Base-by-base conservation (phyloP, 768 basidiomycete species). In the Tephrocybe sp. region DNA sequence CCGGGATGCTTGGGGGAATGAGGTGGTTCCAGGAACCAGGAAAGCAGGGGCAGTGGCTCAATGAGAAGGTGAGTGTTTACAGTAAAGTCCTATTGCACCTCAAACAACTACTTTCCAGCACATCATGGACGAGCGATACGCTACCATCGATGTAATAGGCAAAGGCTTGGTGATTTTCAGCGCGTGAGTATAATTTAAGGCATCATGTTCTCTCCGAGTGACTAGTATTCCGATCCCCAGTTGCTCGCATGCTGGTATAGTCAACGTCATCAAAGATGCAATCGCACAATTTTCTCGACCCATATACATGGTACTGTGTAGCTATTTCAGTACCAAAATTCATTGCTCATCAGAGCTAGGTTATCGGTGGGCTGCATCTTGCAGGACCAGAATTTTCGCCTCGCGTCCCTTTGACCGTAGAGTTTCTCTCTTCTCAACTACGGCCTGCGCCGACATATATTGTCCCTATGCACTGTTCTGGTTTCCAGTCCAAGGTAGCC, bases 391-490 rank as follows among this genome's bases (percentile, higher is more conserved):
- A 89, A 52, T 73, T 83, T 15, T 70, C 70, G 9, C 67, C 75
- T 19, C 82, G 88, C 40, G 82, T 91, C 46, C 72, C 72, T 1
- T 79, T 79, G 9, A 93, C 91, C 0, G 79, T 91, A 44, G 65
- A 84, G 11, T 91, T 88, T 64, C 67, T 93, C 27, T 75, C 84
- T 0, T 67, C 73, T n/a, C 58, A 75, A 45, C 66, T 91, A 24
- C 62, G 69, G 6, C 88, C 89, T 10, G 64, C 80, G 0, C 88
- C 88, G 1, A 75, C 73, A 1, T 91, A 85, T 54, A 65, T 92
- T 39, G 71, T 92, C 0, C 91, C 90, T 0, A 86, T 93, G 82
- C 91, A 93, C 61, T 93, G 91, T 58, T 81, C 86, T 2, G 90
- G 90, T 3, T 88, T 91, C 60, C 73, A 76, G n/a, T 77, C 78